These are phyloP conservation scores for Neofusicoccum sp. DNA, from an alignment of 2,329 filamentous ascomycete species.

Conservation along the genomic window DNA sequence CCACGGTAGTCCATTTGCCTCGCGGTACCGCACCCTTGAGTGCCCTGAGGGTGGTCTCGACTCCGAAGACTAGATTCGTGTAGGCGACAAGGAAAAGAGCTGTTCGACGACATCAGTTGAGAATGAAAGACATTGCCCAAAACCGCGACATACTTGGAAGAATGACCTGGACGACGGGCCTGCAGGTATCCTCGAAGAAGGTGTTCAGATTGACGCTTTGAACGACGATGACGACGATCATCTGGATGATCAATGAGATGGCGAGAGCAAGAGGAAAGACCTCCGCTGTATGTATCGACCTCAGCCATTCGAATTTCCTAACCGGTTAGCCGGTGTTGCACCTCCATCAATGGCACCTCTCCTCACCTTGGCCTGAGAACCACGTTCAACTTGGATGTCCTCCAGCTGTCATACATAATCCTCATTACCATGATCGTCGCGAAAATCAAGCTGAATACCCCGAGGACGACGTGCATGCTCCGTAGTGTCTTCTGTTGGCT, in stretches of 20 bases:
- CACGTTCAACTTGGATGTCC: slow-evolving; percentile 33
- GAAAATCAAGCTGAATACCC: slow-evolving; percentile 38
- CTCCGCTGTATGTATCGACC: slow-evolving; percentile 40
- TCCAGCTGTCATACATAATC: slow-evolving; percentile 38
- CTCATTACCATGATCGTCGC: slow-evolving; percentile 35
- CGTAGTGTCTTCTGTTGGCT: slow-evolving; percentile 38
- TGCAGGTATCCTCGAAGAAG: slow-evolving; percentile 37
- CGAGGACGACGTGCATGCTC: slow-evolving; percentile 40
- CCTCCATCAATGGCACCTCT: neutral
- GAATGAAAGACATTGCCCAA: neutral
- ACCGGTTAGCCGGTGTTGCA: slow-evolving; percentile 15
- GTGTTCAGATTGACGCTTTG: slow-evolving; percentile 38
- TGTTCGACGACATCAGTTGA: slow-evolving; percentile 28
- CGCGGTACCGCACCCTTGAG: slow-evolving; percentile 53
- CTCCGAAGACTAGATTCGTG: slow-evolving; percentile 63
- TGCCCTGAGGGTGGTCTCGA: slow-evolving; percentile 60
- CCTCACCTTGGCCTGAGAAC: slow-evolving; percentile 34
- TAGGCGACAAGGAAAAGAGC: slow-evolving; percentile 67
- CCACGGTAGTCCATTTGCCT: slow-evolving; percentile 58
- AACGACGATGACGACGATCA: slow-evolving; percentile 39
- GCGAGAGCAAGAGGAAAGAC: slow-evolving; percentile 41
- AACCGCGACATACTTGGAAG: slow-evolving; percentile 35
- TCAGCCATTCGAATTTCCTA: slow-evolving; percentile 37
- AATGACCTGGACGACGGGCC: slow-evolving; percentile 36
- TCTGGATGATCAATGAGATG: slow-evolving; percentile 36